Base-by-base conservation (phyloP, 202 grass and related monocot species). In the Saccharum hybrid region DNA sequence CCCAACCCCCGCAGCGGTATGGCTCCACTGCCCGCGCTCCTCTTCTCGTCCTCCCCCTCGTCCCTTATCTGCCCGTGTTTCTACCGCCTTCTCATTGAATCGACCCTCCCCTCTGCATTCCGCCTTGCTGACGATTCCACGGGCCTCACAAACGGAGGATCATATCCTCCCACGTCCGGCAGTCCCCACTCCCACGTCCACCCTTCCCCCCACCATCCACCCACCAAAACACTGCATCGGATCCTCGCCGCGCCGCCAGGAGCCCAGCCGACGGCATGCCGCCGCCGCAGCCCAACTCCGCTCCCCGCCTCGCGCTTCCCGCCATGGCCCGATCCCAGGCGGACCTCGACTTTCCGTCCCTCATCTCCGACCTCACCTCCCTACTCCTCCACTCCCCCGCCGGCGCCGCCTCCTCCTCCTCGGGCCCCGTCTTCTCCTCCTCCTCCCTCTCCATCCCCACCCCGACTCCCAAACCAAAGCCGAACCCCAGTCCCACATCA, bases 351-450 rank as follows among this genome's bases (percentile, higher is more conserved):
- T 81, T 93, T 23, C 79, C 90, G 19, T 80, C 85, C 62, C 81
- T 76, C 82, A 88, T 93, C 81, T 91, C 86, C 84, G 83, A 93
- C 63, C 93, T 96, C 82, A 93, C 81, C 31, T 83, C 89, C n/a
- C 86, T 96, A 28, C 90, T 96, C 62, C 86, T 91, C 78, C 86
- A 90, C 87, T 15, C 72, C 2, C 43, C 83, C 14, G 46, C 78
- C 59, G 13, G 54, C 34, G 8, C 40, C 40, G 5, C 72, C 2
- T 18, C 83, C 14, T 39, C 74, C 57, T 57, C 60, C 38, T 75
- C 14, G 34, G 38, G 70, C 56, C 83, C 78, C 31, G 56, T 88
- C 85, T 73, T 78, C 84, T 86, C 82, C 66, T 82, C 87, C 84
- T 36, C 73, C 75, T n/a, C n/a, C n/a, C 68, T 76, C 83, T 77